Evolutionary conservation across 2,329 filamentous ascomycete species (phyloP).

Genomic region (Aureobasidium namibiae): DNA sequence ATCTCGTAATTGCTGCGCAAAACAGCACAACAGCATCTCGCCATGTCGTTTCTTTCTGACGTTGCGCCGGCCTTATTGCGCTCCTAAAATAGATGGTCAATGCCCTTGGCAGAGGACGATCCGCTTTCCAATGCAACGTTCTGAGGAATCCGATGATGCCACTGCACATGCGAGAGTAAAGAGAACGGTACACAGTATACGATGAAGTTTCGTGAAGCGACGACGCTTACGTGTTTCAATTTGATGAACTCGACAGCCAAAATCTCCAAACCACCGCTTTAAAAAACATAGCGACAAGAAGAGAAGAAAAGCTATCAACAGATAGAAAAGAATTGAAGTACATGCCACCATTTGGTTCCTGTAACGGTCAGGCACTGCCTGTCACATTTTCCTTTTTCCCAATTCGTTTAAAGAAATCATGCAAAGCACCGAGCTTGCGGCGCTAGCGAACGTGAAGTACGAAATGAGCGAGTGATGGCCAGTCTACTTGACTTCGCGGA

Average conservation of each 20-base stretch:
- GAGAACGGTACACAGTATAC: background rate
- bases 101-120: background rate
- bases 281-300: constrained; percentile 11
- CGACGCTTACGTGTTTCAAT: background rate
- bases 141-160: background rate
- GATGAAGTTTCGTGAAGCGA: background rate
- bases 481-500: constrained; percentile 11
- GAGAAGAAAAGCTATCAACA: constrained; percentile 12
- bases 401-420: constrained; percentile 5
- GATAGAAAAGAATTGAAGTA: constrained; percentile 12
- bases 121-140: background rate
- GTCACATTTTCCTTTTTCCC: constrained; percentile 3
- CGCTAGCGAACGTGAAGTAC: constrained; percentile 11
- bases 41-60: background rate
- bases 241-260: background rate
- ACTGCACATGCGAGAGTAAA: background rate
- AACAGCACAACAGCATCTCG: background rate
- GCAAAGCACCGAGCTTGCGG: constrained; percentile 12
- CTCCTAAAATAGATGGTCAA: constrained; percentile 1
- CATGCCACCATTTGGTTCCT: background rate
- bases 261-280: background rate
- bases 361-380: constrained; percentile 11
- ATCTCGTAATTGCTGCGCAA: background rate
- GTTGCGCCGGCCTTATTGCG: constrained; percentile 6
- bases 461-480: constrained; percentile 11